phyloP scores from a whole-genome alignment of 805 yeast species.

The Kazachstania viticola region DNA sequence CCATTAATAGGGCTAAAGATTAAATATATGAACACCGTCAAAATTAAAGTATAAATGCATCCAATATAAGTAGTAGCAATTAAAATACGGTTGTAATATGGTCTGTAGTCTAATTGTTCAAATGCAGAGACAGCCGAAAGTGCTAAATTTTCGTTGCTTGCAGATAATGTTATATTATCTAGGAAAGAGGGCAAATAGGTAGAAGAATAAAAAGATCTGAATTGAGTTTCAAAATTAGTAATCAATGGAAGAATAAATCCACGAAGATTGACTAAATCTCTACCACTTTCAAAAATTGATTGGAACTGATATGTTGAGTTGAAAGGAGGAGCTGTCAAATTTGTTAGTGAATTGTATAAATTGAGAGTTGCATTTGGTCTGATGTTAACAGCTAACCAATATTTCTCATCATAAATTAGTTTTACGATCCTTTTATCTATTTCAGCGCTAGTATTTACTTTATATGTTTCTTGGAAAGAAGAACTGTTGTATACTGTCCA shows the following conservation, averaged over 20 bases:
- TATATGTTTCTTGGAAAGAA: constrained; percentile 54
- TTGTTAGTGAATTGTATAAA: constrained; percentile 13
- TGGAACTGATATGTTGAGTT: constrained; percentile 21
- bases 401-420: constrained; percentile 40
- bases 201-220: constrained; percentile 1
- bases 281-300: constrained; percentile 45
- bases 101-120: constrained; percentile 34
- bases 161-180: constrained; percentile 4
- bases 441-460: constrained; percentile 49
- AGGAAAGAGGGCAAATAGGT: constrained; percentile 10
- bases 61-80: constrained; percentile 67
- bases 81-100: constrained; percentile 37
- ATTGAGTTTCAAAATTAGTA: constrained; percentile 22
- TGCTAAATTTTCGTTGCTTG: constrained; percentile 3
- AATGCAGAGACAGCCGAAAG: constrained; percentile 25
- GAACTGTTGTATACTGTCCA: constrained; percentile 32
- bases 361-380: constrained; percentile 33
- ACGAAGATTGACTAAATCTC: constrained; percentile 42
- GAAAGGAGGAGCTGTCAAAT: constrained; percentile 9
- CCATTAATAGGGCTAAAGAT: constrained; percentile 46
- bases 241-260: constrained; percentile 35
- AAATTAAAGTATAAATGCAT: constrained; percentile 54
- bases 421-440: constrained; percentile 38
- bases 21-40: constrained; percentile 57
- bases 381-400: constrained; percentile 54